phyloP scores from a whole-genome alignment of 768 basidiomycete species.

The Goffeauzyma gilvescens region DNA sequence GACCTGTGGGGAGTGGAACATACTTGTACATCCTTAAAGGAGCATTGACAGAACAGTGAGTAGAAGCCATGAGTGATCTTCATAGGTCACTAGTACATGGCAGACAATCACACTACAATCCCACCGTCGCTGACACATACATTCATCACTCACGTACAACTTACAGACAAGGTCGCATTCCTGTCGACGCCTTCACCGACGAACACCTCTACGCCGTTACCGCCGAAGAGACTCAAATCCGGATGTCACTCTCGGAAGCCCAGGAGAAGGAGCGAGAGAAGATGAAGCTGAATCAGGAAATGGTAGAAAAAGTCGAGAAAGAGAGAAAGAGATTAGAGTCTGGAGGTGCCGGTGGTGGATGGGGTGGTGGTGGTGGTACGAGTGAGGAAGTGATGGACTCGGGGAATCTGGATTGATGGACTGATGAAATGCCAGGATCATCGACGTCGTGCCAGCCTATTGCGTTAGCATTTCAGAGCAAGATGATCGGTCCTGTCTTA shows the following conservation, averaged over 20 bases:
- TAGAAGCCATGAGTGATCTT: not conserved
- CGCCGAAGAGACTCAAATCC: not conserved
- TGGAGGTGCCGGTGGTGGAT: slow-evolving; percentile 2
- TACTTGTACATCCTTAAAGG: slow-evolving; percentile 66
- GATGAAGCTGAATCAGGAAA: slow-evolving; percentile 1
- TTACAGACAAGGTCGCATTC: slow-evolving; percentile 58
- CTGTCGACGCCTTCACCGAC: slow-evolving; percentile 57
- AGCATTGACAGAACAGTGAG: slow-evolving; percentile 50
- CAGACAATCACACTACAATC: not conserved
- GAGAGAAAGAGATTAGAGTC: slow-evolving; percentile 1
- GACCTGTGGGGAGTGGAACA: slow-evolving; percentile 55
- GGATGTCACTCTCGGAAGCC: not conserved
- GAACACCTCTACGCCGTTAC: slow-evolving; percentile 13
- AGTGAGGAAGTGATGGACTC: slow-evolving; percentile 5
- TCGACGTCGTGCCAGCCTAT: no score
- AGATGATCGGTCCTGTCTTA: no score
- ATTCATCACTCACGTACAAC: not conserved
- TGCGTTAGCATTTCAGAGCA: no score
- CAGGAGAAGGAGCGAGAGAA: not conserved
- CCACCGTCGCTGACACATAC: not conserved
- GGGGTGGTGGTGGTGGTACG: slow-evolving; percentile 4
- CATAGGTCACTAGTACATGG: not conserved
- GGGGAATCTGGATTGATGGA: no score
- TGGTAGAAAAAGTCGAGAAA: slow-evolving; percentile 1
- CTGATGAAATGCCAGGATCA: no score